These are phyloP conservation scores for Strigomonas oncopelti DNA, from an alignment of 208 protist genomes.

Conservation along the genomic window DNA sequence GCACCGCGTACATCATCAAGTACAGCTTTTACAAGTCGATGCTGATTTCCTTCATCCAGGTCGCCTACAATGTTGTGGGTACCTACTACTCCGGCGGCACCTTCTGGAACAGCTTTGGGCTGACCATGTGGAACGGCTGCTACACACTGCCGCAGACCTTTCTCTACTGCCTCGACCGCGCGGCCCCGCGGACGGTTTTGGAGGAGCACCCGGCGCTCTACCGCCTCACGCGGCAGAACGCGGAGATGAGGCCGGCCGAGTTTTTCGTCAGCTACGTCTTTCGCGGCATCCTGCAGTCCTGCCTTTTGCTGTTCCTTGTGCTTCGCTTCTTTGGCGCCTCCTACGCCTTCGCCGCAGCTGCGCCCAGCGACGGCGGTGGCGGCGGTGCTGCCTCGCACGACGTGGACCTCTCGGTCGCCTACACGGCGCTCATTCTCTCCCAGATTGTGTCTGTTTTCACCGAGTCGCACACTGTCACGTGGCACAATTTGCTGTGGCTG, in stretches of 20 bases:
- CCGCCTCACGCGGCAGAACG: constrained; percentile 46
- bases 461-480: constrained; percentile 83
- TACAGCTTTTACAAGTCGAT: constrained; percentile 99
- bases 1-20: constrained; percentile 90
- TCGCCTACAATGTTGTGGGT: constrained; percentile 86
- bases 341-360: constrained; percentile 34
- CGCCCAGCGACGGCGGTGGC: no score
- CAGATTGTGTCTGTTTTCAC: constrained; percentile 81
- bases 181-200: constrained; percentile 68
- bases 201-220: constrained; percentile 73
- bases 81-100: constrained; percentile 73
- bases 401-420: constrained; percentile 76
- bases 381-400: constrained; percentile 58
- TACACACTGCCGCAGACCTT: constrained; percentile 89
- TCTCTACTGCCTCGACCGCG: constrained; percentile 87
- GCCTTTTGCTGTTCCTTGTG: constrained; percentile 56
- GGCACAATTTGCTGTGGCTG: constrained; percentile 56
- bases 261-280: constrained; percentile 75
- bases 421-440: constrained; percentile 82
- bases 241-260: constrained; percentile 53
- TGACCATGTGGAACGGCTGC: constrained; percentile 90
- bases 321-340: constrained; percentile 27
- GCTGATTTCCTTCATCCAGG: constrained; percentile 79
- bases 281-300: constrained; percentile 72
- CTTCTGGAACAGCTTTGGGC: constrained; percentile 90